Base-by-base conservation (phyloP, 768 basidiomycete species). In the Auriculariales sp. region DNA sequence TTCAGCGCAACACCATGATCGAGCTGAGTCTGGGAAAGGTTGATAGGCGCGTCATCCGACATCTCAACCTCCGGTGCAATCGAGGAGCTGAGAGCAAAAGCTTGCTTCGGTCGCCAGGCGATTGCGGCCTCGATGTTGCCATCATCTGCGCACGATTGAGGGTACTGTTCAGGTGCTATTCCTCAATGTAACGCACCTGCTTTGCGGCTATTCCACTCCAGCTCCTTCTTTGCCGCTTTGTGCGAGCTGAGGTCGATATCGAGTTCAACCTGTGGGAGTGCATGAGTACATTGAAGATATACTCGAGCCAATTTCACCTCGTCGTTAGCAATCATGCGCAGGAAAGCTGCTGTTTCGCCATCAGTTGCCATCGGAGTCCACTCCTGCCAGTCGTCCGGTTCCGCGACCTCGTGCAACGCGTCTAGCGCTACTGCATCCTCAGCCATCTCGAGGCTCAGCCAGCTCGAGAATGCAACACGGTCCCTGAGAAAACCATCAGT, bases 171-270 rank as follows among this genome's bases (percentile, higher is more conserved):
- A 31, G 31, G 28, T 9, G 19, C 28, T n/a, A 14, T 25, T 28
- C 12, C 12, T 28, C 24, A 12, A 22, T 9, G 25, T 22, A 6
- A 61, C 70, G 49, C 53, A 84, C 88, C 86, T 55, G 83, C 82
- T 71, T 88, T 87, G 67, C 89, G 89, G 63, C 87, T 94, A 56
- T 88, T 88, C 77, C 83, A 89, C 58, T 89, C 85, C 30, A 84
- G 66, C 10, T 62, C 66, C 24, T 68, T 61, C 5, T 81, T 74
- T 32, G 78, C 73, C 4, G 68, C 65, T 53, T 73, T 77, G 11
- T 81, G 68, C 47, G 75, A 71, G 10, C 74, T 67, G 1, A 79
- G 75, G 56, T 93, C 86, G 28, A 92, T 64, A 29, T 69, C 70
- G 56, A 92, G 81, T 44, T 83, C 77, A 22, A 87, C 72, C 88